phyloP scores from a whole-genome alignment of 768 basidiomycete genomes.

The Mycena capillaripes region DNA sequence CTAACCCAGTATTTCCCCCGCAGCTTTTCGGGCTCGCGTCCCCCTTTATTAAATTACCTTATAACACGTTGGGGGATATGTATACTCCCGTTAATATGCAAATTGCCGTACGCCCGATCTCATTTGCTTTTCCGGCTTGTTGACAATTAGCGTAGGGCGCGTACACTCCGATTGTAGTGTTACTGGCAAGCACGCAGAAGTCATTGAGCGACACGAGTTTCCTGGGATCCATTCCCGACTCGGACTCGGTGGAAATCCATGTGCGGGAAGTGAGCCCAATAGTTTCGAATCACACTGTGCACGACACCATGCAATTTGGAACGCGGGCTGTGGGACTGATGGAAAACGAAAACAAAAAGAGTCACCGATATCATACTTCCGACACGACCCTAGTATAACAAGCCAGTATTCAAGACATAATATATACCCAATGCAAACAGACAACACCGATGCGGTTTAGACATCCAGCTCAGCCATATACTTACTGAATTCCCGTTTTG shows the following conservation, averaged over 20 bases:
- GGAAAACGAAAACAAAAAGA: neutral
- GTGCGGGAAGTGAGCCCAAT: neutral
- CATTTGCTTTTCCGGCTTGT: neutral
- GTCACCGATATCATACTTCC: slow-evolving; percentile 9
- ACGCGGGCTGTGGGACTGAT: neutral
- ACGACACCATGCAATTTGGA: neutral
- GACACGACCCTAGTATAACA: slow-evolving; percentile 3
- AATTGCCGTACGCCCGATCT: slow-evolving; percentile 13
- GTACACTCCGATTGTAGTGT: slow-evolving; percentile 27
- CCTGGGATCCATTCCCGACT: slow-evolving; percentile 13
- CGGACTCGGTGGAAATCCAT: neutral
- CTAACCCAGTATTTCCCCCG: neutral
- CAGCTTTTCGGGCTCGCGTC: neutral
- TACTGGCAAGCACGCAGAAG: slow-evolving; percentile 21
- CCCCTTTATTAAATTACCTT: slow-evolving; percentile 1
- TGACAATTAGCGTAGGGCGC: slow-evolving; percentile 16
- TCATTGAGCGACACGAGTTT: slow-evolving; percentile 26
- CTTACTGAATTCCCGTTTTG: no score
- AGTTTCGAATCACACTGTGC: neutral
- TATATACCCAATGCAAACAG: neutral
- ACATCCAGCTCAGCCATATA: neutral
- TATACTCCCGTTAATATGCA: slow-evolving; percentile 9
- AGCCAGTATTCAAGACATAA: neutral
- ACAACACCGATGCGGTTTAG: neutral
- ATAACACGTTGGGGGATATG: slow-evolving; percentile 12